phyloP scores from a whole-genome alignment of 1,284 basidiomycete genomes.

The Inonotus hispidus region DNA sequence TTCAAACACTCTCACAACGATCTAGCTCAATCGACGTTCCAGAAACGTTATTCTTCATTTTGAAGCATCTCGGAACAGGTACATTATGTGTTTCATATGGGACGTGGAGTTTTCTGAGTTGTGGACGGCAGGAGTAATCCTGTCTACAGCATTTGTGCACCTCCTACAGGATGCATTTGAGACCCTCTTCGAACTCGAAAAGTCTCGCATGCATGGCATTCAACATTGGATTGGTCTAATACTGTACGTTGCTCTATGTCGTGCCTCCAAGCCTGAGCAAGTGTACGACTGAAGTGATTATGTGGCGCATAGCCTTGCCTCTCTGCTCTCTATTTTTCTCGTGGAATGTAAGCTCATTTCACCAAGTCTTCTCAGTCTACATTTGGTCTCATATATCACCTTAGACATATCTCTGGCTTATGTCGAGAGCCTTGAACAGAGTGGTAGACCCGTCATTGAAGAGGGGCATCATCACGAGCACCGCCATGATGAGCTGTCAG shows the following conservation, averaged over 20 bases:
- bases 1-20: conserved; percentile 58
- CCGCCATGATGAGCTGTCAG: neutral
- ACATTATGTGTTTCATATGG: conserved; percentile 9
- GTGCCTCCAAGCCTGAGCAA: neutral
- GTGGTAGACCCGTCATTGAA: conserved; percentile 12
- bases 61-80: conserved; percentile 80
- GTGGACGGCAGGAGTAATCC: conserved; percentile 52
- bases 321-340: conserved; percentile 64
- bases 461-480: conserved; percentile 16
- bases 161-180: conserved; percentile 70
- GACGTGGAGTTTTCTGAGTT: neutral
- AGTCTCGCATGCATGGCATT: conserved; percentile 39
- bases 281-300: neutral
- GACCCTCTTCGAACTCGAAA: conserved; percentile 42
- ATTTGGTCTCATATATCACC: conserved; percentile 32
- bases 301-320: conserved; percentile 43
- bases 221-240: conserved; percentile 60
- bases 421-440: conserved; percentile 48
- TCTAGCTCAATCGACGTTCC: conserved; percentile 53
- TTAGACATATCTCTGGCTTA: conserved; percentile 54
- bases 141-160: conserved; percentile 76
- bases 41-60: conserved; percentile 64
- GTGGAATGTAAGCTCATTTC: conserved; percentile 58
- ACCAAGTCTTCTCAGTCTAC: conserved; percentile 11
- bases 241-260: conserved; percentile 44